Evolutionary conservation across 1,284 basidiomycete species (phyloP).

Genomic region (Trichosporon sp.): DNA sequence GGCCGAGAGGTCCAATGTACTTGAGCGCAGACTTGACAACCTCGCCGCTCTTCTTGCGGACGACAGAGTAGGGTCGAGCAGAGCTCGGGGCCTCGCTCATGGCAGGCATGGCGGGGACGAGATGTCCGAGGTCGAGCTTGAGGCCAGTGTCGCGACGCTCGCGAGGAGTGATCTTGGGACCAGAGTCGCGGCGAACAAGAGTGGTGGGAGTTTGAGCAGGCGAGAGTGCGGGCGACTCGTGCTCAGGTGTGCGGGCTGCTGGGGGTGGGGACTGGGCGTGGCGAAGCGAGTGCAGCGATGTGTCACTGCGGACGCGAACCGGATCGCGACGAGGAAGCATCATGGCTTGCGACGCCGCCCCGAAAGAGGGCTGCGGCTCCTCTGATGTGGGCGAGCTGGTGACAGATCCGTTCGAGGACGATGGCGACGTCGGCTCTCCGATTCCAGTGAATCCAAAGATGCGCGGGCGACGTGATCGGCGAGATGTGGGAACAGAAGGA

Average conservation of each 20-base stretch:
- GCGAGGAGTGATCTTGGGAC: slow-evolving; percentile 9
- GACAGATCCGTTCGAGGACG: slow-evolving; percentile 24
- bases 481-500: slow-evolving; percentile 28
- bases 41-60: slow-evolving; percentile 88
- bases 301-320: slow-evolving; percentile 30
- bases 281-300: slow-evolving; percentile 24
- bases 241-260: background rate
- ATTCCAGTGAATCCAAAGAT: slow-evolving; percentile 47
- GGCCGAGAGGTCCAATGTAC: slow-evolving; percentile 52
- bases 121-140: slow-evolving; percentile 44
- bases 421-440: slow-evolving; percentile 21
- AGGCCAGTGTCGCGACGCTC: slow-evolving; percentile 40
- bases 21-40: slow-evolving; percentile 88
- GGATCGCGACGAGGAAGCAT: slow-evolving; percentile 27
- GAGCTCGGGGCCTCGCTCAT: slow-evolving; percentile 15
- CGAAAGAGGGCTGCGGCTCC: background rate
- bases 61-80: slow-evolving; percentile 32
- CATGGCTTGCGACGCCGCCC: slow-evolving; percentile 5
- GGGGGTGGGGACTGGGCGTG: slow-evolving; percentile 14
- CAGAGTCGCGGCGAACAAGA: slow-evolving; percentile 1
- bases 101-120: slow-evolving; percentile 16
- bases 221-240: slow-evolving; percentile 10
- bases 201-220: slow-evolving; percentile 5
- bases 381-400: slow-evolving; percentile 14
- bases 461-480: slow-evolving; percentile 37